Evolutionary conservation across 2,329 filamentous ascomycete genomes (phyloP), one percentile per base, ranked within the genome.

Genomic region (Lecanicillium sp.): DNA sequence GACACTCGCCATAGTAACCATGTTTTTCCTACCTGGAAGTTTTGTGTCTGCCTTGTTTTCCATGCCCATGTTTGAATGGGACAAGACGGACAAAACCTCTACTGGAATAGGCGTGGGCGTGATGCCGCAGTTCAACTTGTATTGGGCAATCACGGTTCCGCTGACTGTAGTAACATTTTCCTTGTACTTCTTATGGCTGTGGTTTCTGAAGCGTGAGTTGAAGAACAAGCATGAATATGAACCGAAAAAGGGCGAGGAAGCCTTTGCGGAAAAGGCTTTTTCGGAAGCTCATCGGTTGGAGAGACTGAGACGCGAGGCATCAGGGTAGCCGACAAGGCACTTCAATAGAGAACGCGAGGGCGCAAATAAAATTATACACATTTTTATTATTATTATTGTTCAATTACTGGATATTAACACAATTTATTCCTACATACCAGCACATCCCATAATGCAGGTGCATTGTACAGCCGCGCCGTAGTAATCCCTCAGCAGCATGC

Each of bases 1-100:
- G 51, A 64, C 60, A 7, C 44, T 65, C 16, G 63, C 63, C 14
- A 51, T 65, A 15, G 59, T 66, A 15, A 62, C 63, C 42, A 64
- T 65, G 62, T 54, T 65, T 27, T 65, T 65, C 45, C 51, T 66
- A 3, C 63, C 63, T 0, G 62, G 62, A 1, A 65, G 57, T 40
- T 66, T 66, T 37, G 52, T 65, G 13, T 61, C 63, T 1, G 60
- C 62, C 2, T 51, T 65, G n/a, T 64, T 66, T 43, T 62, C 59
- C 4, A 59, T 58, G 7, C 29, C 50, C 5, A 48, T 54, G 37
- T 62, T 63, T 38, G 48, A 57, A 17, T 63, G 58, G 59, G 48
- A 50, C 30, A 33, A 43, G 33, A 45, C 54, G 14, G 38, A 54
- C 4, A 32, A 19, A 2, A 48, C 36, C 3, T 40, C 35, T 12